These are phyloP conservation scores for Claviceps purpurea DNA, from an alignment of 2,329 filamentous ascomycete genomes.

Conservation along the genomic window DNA sequence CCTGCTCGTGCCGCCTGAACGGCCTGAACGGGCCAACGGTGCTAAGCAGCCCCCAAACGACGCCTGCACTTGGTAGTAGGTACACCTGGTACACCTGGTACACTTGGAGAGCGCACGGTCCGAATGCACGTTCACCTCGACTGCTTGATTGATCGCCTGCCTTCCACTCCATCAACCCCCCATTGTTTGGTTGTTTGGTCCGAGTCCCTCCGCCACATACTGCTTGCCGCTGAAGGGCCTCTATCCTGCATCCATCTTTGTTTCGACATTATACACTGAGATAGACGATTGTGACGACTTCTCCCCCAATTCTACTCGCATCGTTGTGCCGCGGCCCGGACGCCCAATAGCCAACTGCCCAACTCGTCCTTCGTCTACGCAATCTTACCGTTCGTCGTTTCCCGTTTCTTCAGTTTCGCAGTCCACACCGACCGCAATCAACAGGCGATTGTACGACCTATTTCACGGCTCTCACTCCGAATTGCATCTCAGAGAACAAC, in stretches of 20 bases:
- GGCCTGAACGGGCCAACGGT: constrained; percentile 5
- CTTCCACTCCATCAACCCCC: background rate
- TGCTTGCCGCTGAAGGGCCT: constrained; percentile 1
- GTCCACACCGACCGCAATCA: background rate
- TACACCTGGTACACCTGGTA: too few species aligned
- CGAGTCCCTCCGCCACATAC: constrained; percentile 1
- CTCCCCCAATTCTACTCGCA: background rate
- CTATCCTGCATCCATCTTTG: background rate
- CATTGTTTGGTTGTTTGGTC: background rate
- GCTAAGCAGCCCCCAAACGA: constrained; percentile 3
- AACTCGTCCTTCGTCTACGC: background rate
- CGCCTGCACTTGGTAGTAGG: background rate
- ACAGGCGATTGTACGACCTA: background rate
- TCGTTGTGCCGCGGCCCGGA: background rate
- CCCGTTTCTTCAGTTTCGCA: background rate
- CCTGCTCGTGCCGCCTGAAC: constrained; percentile 3
- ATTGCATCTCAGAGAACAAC: background rate
- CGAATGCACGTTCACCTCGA: background rate
- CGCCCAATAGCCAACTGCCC: background rate
- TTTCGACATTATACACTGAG: background rate
- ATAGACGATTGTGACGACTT: background rate
- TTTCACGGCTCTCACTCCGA: background rate
- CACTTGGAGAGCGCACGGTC: background rate
- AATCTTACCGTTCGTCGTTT: too few species aligned
- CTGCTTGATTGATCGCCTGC: background rate